Base-by-base conservation (phyloP, 2,329 filamentous ascomycete genomes). In the Onygenales sp. region DNA sequence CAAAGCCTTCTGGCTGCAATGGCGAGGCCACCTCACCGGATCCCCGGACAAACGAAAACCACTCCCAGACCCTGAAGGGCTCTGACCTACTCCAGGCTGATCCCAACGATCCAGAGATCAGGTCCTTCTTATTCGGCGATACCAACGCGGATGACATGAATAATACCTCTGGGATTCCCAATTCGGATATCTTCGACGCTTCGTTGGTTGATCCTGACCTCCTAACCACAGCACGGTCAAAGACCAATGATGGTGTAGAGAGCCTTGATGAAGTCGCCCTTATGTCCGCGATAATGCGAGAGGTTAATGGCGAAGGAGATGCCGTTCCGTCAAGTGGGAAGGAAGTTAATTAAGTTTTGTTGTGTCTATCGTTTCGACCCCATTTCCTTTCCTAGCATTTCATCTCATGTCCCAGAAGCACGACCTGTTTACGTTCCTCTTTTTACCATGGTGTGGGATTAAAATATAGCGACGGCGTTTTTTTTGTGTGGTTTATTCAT, bases 161-260 rank as follows among this genome's bases (percentile, higher is more conserved):
- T 48, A 51, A 55, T 45, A 17, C 49, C 4, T 52, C 55, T 14
- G 37, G 37, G 8, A 33, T 54, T 42, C 42, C 47, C 31, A 47
- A 63, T 36, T 54, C 63, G 21, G 60, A 58, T 31, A 54, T 66
- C 33, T 65, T 70, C 43, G 68, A 71, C 53, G 67, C 66, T 6
- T 62, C 65, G 10, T 64, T 67, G 27, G 57, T 67, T 14, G 59
- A 64, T 42, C 56, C 57, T 21, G 63, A 67, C 11, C 44, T 61
- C 13, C 51, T 60, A 17, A 54, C 52, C 43, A 46, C 62, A 34
- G 42, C 37, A 34, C 59, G 60, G 39, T 54, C 58, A 17, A 66
- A 67, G 48, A 50, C 52, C 14, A 55, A 55, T 37, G 55, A 57
- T n/a, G 49, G 45, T 39, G 51, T 52, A 8, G 56, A 57, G 27